Evolutionary conservation across 1,284 basidiomycete genomes (phyloP).

Genomic region (Malassezia brasiliensis): DNA sequence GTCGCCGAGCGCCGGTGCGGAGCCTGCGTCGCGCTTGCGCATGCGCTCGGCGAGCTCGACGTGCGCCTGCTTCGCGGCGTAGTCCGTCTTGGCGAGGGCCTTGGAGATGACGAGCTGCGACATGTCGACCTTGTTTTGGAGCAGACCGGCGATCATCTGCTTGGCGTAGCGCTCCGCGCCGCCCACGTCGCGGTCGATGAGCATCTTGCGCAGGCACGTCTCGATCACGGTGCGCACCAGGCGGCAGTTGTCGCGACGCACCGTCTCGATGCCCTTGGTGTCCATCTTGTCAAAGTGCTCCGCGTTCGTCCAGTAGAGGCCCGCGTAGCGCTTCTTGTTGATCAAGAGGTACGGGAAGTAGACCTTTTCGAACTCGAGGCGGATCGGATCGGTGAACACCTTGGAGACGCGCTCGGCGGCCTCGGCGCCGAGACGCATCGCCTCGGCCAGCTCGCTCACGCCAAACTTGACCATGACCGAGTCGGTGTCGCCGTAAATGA

Average conservation of each 20-base stretch:
- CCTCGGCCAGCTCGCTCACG: slow-evolving; percentile 30
- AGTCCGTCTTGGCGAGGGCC: slow-evolving; percentile 44
- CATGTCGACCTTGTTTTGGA: slow-evolving; percentile 49
- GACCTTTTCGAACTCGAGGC: slow-evolving; percentile 48
- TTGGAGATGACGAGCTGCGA: slow-evolving; percentile 48
- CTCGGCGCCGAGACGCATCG: slow-evolving; percentile 60
- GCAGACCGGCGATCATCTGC: slow-evolving; percentile 43
- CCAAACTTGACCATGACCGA: slow-evolving; percentile 49
- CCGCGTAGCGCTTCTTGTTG: slow-evolving; percentile 47
- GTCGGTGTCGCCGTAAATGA: slow-evolving; percentile 48
- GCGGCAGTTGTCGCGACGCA: slow-evolving; percentile 47
- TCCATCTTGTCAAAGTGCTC: slow-evolving; percentile 48
- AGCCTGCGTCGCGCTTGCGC: slow-evolving; percentile 46
- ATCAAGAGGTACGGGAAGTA: slow-evolving; percentile 48
- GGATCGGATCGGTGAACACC: slow-evolving; percentile 43
- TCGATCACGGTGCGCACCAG: slow-evolving; percentile 48
- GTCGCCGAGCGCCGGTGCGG: slow-evolving; percentile 44
- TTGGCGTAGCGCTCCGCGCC: slow-evolving; percentile 47
- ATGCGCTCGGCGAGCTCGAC: slow-evolving; percentile 47
- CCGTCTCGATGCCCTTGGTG: slow-evolving; percentile 48
- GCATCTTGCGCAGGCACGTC: slow-evolving; percentile 47
- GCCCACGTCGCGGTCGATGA: slow-evolving; percentile 47
- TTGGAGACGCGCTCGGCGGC: slow-evolving; percentile 73
- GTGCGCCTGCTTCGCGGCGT: slow-evolving; percentile 46
- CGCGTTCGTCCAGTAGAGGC: slow-evolving; percentile 45